Conservation (phyloP, 176 grass and related monocot species). For the Dactylis glomerata region DNA sequence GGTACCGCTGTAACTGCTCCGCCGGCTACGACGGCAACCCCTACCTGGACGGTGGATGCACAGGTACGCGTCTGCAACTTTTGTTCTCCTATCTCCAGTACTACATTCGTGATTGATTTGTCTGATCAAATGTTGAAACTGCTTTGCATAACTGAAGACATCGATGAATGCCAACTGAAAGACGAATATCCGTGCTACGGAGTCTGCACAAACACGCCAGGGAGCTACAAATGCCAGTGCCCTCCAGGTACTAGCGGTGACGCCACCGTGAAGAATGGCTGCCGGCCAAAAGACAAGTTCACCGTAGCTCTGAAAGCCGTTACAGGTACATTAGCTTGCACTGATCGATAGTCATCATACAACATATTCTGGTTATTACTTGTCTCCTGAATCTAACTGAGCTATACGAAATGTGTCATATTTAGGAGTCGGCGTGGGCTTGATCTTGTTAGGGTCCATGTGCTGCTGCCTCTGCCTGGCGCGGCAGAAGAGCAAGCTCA, state of each 20-base stretch:
- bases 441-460: slow-evolving; percentile 34
- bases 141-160: not conserved
- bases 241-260: not conserved
- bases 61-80: not conserved
- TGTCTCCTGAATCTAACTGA: not conserved
- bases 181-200: not conserved
- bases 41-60: not conserved
- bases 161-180: not conserved
- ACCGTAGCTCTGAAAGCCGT: not conserved
- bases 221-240: not conserved
- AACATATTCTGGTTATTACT: not conserved
- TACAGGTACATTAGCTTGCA: not conserved
- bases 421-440: slow-evolving; percentile 45
- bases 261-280: no score
- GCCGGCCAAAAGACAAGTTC: not conserved
- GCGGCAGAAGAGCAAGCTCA: slow-evolving; percentile 46
- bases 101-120: no score
- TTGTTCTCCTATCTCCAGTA: no score
- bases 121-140: not conserved
- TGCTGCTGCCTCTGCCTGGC: slow-evolving; percentile 31
- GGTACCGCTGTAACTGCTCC: not conserved
- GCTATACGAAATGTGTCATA: not conserved
- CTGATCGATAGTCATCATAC: no score
- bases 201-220: not conserved
- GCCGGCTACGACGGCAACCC: not conserved